Evolutionary conservation across 441 rosid genomes (phyloP).

Genomic region (Erysimum pusillum): DNA sequence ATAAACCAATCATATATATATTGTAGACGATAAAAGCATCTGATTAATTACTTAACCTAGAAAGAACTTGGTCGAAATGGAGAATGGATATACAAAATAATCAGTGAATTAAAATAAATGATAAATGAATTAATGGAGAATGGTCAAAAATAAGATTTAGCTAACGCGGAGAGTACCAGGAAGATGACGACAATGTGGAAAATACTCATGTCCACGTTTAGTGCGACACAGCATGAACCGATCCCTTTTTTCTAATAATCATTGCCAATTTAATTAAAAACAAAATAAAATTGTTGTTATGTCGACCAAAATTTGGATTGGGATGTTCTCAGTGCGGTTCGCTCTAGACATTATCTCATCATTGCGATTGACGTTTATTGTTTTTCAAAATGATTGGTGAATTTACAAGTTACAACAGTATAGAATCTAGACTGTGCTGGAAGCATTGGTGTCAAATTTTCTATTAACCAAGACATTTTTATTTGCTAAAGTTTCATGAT

Average conservation of each 20-base stretch:
- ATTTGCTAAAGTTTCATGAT: background rate
- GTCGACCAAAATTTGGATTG: conserved; percentile 35
- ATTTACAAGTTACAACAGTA: conserved; percentile 6
- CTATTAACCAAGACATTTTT: background rate
- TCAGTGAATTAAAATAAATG: background rate
- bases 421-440: conserved; percentile 37
- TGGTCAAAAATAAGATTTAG: conserved; percentile 25
- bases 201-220: conserved; percentile 43
- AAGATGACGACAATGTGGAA: conserved; percentile 13
- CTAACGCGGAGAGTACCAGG: conserved; percentile 32
- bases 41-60: background rate
- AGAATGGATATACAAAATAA: background rate
- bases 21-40: background rate
- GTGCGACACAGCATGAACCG: conserved; percentile 50
- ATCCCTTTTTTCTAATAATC: conserved; percentile 15
- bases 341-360: conserved; percentile 34
- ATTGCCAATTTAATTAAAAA: conserved; percentile 17
- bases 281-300: background rate
- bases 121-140: conserved; percentile 1
- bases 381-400: conserved; percentile 27
- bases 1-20: background rate
- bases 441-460: conserved; percentile 8
- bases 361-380: conserved; percentile 28
- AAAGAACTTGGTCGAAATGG: background rate
- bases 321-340: conserved; percentile 36